Evolutionary conservation across 306 rosid genomes (phyloP).

Genomic region (Vigna trinervia): DNA sequence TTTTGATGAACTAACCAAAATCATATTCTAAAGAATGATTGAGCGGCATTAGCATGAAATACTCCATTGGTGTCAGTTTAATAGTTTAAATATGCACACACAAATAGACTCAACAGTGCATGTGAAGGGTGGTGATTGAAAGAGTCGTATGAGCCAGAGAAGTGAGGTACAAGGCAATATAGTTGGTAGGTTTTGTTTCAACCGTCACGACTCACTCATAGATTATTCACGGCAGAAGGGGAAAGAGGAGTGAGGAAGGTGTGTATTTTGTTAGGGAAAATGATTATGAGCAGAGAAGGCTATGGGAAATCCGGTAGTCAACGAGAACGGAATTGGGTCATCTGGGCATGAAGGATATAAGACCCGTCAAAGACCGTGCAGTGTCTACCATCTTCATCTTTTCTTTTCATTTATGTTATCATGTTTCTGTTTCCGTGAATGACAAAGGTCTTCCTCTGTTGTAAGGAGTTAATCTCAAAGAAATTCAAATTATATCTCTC

Average conservation of each 20-base stretch:
- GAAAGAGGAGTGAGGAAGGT: not conserved
- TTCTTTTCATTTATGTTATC: slow-evolving; percentile 13
- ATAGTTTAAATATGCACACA: not conserved
- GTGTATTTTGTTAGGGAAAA: not conserved
- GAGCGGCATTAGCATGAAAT: not conserved
- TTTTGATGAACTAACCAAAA: slow-evolving; percentile 1
- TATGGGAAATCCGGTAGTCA: not conserved
- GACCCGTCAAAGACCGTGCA: not conserved
- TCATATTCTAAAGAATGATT: not conserved
- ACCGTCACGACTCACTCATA: not conserved
- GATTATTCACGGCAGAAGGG: not conserved
- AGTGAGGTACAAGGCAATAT: not conserved
- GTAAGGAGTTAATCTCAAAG: slow-evolving; percentile 13
- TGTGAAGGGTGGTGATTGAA: not conserved
- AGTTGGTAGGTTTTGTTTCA: not conserved
- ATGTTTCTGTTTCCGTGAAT: not conserved
- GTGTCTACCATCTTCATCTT: not conserved
- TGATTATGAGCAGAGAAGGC: not conserved
- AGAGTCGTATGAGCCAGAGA: not conserved
- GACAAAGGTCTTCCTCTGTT: slow-evolving; percentile 13
- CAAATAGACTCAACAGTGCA: not conserved
- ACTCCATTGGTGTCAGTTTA: slow-evolving; percentile 1
- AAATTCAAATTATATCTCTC: slow-evolving; percentile 16
- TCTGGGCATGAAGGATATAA: not conserved
- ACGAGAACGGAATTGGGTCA: not conserved